Percentiles rank a stretch among this genome's conserved stretches.
Conservation (phyloP, 352 stramenopile species). For the Globisporangium lucens region DNA sequence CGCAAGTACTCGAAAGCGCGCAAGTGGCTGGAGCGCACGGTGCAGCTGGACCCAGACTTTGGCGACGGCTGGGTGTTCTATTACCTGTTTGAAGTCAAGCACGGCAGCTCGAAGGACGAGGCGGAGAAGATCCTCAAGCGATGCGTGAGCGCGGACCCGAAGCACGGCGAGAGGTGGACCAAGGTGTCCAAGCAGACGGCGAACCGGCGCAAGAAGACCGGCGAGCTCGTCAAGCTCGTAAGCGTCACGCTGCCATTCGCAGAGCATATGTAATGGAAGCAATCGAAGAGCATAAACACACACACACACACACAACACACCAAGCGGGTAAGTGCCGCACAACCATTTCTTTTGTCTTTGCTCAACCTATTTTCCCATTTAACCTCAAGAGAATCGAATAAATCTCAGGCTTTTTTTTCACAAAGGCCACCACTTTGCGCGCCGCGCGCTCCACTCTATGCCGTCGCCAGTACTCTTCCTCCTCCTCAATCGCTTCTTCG, state of each 20-base stretch:
- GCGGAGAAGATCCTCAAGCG: conserved; percentile 83
- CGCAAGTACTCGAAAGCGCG: conserved; percentile 94
- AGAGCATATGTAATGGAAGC: conserved; percentile 28
- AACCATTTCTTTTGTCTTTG: conserved; percentile 1
- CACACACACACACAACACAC: background rate
- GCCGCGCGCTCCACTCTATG: conserved; percentile 54
- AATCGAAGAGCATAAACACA: background rate
- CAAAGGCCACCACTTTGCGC: conserved; percentile 51
- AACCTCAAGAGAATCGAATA: background rate
- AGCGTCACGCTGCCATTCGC: conserved; percentile 74
- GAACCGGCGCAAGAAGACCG: conserved; percentile 82
- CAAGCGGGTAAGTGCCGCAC: conserved; percentile 5
- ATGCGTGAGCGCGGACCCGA: conserved; percentile 91
- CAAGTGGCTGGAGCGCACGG: conserved; percentile 97
- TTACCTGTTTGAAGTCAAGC: conserved; percentile 96
- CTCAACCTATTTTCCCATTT: background rate
- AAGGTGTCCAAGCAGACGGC: conserved; percentile 90
- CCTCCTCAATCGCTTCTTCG: conserved; percentile 89
- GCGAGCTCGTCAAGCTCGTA: conserved; percentile 76
- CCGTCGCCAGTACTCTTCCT: conserved; percentile 71
- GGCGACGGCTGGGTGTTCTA: conserved; percentile 98
- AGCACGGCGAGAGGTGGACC: conserved; percentile 95
- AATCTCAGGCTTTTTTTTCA: conserved; percentile 48
- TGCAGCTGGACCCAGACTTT: conserved; percentile 94
- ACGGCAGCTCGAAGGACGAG: conserved; percentile 72